phyloP scores from a whole-genome alignment of 257 asterid genomes.

The Lantana camara region DNA sequence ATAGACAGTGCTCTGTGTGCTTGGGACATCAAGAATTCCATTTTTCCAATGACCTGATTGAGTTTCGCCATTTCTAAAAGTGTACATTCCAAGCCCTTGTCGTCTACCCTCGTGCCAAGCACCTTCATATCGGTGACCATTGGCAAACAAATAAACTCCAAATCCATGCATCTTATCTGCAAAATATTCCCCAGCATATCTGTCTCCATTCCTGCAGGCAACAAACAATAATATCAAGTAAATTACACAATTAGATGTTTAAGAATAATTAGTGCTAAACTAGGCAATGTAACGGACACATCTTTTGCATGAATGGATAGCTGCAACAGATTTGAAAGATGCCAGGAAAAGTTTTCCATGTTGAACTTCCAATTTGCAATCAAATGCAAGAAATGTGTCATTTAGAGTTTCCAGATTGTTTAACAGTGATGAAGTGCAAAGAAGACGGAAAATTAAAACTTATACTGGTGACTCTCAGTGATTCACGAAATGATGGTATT shows the following conservation, averaged over 20 bases:
- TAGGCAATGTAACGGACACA: background rate
- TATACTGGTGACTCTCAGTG: no score
- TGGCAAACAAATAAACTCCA: constrained; percentile 78
- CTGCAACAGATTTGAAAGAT: no score
- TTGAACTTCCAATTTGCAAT: no score
- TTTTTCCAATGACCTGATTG: constrained; percentile 94
- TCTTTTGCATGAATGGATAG: no score
- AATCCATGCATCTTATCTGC: constrained; percentile 94
- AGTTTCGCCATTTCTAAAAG: constrained; percentile 80
- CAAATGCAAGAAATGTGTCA: no score
- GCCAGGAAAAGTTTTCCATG: no score
- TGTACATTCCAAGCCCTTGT: constrained; percentile 88
- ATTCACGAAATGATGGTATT: no score
- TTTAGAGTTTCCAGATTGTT: no score
- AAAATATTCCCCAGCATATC: constrained; percentile 88
- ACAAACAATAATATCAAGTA: background rate
- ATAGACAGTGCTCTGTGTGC: constrained; percentile 61
- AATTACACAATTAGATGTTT: constrained; percentile 16
- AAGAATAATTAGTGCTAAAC: background rate
- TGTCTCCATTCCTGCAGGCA: constrained; percentile 75
- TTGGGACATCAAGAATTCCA: constrained; percentile 83
- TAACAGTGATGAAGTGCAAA: no score
- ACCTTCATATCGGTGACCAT: constrained; percentile 86
- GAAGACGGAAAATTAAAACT: no score
- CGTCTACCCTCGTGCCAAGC: constrained; percentile 95